Evolutionary conservation across 345 rosid species (phyloP).

Genomic region (Gossypium stocksii): DNA sequence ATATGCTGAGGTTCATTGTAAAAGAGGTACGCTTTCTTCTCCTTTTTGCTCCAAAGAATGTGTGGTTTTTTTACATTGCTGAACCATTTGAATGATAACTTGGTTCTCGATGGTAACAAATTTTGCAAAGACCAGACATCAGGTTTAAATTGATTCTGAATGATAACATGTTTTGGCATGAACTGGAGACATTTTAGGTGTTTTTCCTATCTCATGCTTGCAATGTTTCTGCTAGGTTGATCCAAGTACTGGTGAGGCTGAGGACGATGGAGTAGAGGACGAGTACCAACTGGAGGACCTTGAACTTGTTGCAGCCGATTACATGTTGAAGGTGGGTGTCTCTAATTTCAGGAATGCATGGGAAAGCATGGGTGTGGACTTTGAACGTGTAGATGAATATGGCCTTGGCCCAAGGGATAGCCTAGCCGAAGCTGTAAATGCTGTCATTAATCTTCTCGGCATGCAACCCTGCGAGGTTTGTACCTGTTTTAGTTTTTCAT

Average conservation of each 20-base stretch:
- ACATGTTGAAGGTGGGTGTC: slow-evolving; percentile 76
- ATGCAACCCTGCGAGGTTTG: slow-evolving; percentile 98
- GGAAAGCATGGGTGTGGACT: slow-evolving; percentile 77
- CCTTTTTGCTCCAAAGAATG: background rate
- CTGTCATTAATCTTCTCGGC: slow-evolving; percentile 94
- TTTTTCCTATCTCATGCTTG: background rate
- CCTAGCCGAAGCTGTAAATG: slow-evolving; percentile 72
- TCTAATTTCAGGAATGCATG: slow-evolving; percentile 97
- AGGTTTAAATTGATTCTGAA: background rate
- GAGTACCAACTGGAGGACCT: slow-evolving; percentile 97
- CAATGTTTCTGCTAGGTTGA: slow-evolving; percentile 57
- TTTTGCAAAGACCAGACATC: background rate
- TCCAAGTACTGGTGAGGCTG: slow-evolving; percentile 81
- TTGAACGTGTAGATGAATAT: slow-evolving; percentile 85
- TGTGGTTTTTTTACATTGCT: background rate
- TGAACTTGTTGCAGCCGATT: slow-evolving; percentile 90
- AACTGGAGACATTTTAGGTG: background rate
- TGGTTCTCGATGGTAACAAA: background rate
- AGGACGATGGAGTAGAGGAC: slow-evolving; percentile 96
- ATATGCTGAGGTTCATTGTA: slow-evolving; percentile 74
- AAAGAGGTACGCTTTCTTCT: slow-evolving; percentile 59
- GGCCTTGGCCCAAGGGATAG: slow-evolving; percentile 95
- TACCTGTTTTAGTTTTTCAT: background rate
- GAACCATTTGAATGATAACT: background rate
- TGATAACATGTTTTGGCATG: background rate